A percentile compares a stretch with the other conserved stretches of the same genome.
These are phyloP conservation scores for Mucor racemosus DNA, from an alignment of 371 early-diverging fungal genomes.

Conservation along the genomic window DNA sequence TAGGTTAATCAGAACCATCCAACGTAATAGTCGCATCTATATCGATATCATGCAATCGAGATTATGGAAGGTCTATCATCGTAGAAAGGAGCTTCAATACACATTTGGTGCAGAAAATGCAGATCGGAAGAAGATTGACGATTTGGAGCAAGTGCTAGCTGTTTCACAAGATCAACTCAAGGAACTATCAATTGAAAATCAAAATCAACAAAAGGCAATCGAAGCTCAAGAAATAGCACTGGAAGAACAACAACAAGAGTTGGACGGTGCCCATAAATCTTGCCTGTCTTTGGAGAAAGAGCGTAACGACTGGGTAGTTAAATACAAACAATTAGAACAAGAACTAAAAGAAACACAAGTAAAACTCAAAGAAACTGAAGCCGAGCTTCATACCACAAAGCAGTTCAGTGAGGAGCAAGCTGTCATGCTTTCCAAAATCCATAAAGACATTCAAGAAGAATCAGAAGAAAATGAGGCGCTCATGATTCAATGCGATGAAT, in stretches of 20 bases:
- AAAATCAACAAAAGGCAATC: conserved; percentile 49
- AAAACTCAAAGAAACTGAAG: conserved; percentile 15
- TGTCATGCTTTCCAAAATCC: conserved; percentile 40
- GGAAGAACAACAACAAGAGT: conserved; percentile 50
- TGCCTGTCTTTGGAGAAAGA: conserved; percentile 46
- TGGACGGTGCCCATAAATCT: conserved; percentile 39
- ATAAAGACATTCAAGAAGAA: conserved; percentile 57
- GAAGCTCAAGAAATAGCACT: conserved; percentile 36
- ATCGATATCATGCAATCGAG: conserved; percentile 42
- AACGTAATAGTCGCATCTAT: conserved; percentile 90
- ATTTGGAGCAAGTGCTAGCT: conserved; percentile 51
- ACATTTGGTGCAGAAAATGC: conserved; percentile 78
- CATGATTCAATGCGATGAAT: conserved; percentile 57
- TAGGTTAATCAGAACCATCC: conserved; percentile 89
- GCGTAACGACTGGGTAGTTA: conserved; percentile 59
- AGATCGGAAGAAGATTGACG: conserved; percentile 58
- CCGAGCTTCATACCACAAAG: conserved; percentile 64
- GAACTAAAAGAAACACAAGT: conserved; percentile 58
- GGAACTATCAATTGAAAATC: conserved; percentile 50
- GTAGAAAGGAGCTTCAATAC: conserved; percentile 96
- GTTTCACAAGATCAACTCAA: conserved; percentile 57
- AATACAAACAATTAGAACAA: conserved; percentile 64
- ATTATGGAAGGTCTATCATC: conserved; percentile 46
- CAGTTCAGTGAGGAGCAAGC: conserved; percentile 67
- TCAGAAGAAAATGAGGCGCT: conserved; percentile 49